Evolutionary conservation across 768 basidiomycete genomes (phyloP), one percentile per base, ranked within the genome.

Genomic region (Saitozyma sp.): DNA sequence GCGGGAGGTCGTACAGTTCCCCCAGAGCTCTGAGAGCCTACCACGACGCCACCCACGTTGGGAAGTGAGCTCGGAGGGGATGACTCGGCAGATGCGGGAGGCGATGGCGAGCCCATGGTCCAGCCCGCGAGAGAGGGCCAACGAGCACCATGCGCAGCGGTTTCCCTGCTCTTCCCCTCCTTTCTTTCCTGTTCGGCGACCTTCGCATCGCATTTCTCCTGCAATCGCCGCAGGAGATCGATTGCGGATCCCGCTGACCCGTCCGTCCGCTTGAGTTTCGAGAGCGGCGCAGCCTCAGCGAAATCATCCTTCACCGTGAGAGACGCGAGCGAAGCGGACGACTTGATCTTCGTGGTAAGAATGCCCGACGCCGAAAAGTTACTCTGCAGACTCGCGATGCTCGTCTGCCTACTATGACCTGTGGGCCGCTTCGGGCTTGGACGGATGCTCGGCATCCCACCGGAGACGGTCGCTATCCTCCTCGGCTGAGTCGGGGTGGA

Each of bases 261-360:
- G 3, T 13, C 17, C 9, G 10, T 5, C 29, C 29, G 29, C 29
- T 29, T 29, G 29, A 29, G 29, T 29, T 29, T 29, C 29, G 29
- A 29, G 2, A 5, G 29, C 29, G 29, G 29, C 29, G 29, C 29
- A 29, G 29, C 29, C 5, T 29, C 29, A 2, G 29, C 29, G 29
- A 20, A 11, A 13, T 41, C 48, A 20, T 56, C 61, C 0, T 56
- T 49, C 3, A 57, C 54, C 4, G 67, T 55, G 17, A 65, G 37
- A 10, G 61, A 63, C 13, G 64, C 65, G 11, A 59, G 45, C 8
- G 68, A 70, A 8, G 68, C 49, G 9, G 55, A 43, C 38, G 65
- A 66, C 51, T 66, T 70, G 17, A 63, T 45, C 0, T 60, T 51
- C 0, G 66, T 61, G 13, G 2, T 9, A 2, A 13, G 6, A 9